Evolutionary conservation across 2,329 filamentous ascomycete species (phyloP).

Genomic region (Ophiostoma sp.): DNA sequence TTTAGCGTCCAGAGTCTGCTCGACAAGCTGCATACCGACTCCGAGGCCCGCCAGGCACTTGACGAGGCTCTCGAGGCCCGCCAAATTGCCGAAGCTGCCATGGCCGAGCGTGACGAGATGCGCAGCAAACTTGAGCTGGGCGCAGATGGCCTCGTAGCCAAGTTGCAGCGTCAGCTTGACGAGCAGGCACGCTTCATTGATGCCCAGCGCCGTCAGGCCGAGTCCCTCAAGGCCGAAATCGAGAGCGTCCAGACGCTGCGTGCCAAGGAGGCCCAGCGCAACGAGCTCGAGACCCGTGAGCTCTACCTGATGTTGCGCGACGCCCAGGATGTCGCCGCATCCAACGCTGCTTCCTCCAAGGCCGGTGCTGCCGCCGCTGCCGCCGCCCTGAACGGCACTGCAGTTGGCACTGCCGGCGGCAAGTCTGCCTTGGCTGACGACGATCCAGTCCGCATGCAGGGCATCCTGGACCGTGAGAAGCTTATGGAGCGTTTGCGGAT

Average conservation of each 20-base stretch:
- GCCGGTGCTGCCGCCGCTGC: conserved; percentile 12
- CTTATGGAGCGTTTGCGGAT: conserved; percentile 92
- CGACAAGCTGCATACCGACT: conserved; percentile 94
- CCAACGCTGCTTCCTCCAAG: conserved; percentile 55
- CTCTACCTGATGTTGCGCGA: conserved; percentile 97
- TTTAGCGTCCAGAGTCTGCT: conserved; percentile 94
- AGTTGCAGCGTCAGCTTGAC: conserved; percentile 87
- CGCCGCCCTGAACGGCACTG: not conserved
- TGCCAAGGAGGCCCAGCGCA: conserved; percentile 85
- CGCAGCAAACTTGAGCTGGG: conserved; percentile 80
- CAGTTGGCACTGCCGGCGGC: conserved; percentile 30
- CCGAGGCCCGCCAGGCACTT: conserved; percentile 82
- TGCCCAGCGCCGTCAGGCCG: conserved; percentile 77
- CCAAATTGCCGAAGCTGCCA: conserved; percentile 89
- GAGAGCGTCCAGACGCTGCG: conserved; percentile 79
- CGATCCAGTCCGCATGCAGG: conserved; percentile 74
- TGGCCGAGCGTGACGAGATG: conserved; percentile 96
- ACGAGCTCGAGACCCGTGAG: conserved; percentile 92
- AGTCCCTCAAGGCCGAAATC: conserved; percentile 82
- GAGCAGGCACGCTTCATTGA: conserved; percentile 89
- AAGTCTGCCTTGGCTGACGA: conserved; percentile 47
- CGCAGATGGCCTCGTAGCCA: conserved; percentile 86
- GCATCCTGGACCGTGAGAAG: conserved; percentile 85
- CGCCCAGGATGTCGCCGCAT: conserved; percentile 90
- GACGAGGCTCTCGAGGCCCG: conserved; percentile 88